phyloP scores from a whole-genome alignment of 805 yeast genomes.

The Yamadazyma philogaea region DNA sequence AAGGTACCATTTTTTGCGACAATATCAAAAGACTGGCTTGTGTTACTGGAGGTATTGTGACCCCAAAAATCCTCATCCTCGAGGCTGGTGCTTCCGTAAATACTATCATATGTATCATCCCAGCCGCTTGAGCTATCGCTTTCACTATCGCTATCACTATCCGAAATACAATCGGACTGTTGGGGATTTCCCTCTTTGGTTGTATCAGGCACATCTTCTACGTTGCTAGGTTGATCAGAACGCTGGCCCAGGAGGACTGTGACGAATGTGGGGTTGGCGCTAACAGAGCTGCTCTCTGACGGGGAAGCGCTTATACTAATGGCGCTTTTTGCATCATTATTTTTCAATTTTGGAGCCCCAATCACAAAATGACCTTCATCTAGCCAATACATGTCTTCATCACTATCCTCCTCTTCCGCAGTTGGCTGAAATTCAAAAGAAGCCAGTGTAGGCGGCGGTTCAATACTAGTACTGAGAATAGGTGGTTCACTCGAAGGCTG shows the following conservation, averaged over 20 bases:
- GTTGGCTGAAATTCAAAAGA: background rate
- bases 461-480: background rate
- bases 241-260: background rate
- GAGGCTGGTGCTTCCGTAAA: background rate
- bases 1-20: too few species aligned
- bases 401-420: background rate
- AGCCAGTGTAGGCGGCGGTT: slow-evolving; percentile 1
- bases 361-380: slow-evolving; percentile 4
- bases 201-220: background rate
- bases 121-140: too few species aligned
- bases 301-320: background rate
- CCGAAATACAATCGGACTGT: background rate
- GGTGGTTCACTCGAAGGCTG: background rate
- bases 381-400: background rate
- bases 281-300: background rate
- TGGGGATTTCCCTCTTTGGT: background rate
- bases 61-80: too few species aligned
- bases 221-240: background rate
- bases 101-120: background rate
- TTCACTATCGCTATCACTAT: background rate
- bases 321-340: background rate
- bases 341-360: background rate
- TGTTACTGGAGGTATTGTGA: too few species aligned
- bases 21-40: too few species aligned
- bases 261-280: background rate